These are phyloP conservation scores for Wickerhamomyces kurtzmanii DNA, from an alignment of 805 yeast genomes.

Conservation along the genomic window DNA sequence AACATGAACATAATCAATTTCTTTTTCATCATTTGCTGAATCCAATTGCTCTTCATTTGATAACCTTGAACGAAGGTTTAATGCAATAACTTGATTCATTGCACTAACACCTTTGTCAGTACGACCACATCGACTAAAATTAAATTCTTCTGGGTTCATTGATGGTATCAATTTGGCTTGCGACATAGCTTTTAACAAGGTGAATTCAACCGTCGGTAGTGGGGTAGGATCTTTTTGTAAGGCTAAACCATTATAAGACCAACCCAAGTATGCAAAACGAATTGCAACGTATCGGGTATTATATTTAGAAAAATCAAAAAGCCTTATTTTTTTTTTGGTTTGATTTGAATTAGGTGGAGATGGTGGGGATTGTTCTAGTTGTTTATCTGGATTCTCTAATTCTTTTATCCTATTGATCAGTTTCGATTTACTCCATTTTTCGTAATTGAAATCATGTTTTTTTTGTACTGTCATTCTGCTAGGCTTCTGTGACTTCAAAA, in stretches of 20 bases:
- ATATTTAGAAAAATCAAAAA: conserved; percentile 58
- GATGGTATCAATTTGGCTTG: conserved; percentile 57
- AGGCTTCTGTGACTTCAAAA: background rate
- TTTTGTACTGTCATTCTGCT: background rate
- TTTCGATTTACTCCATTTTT: conserved; percentile 56
- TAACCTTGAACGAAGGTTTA: conserved; percentile 63
- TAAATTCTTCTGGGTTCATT: conserved; percentile 48
- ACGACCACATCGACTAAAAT: conserved; percentile 87
- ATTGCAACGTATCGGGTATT: conserved; percentile 65
- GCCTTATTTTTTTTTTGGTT: conserved; percentile 14
- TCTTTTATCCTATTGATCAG: conserved; percentile 46
- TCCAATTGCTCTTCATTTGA: conserved; percentile 50
- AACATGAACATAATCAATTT: conserved; percentile 66
- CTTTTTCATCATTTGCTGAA: conserved; percentile 48
- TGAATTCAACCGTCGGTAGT: conserved; percentile 80
- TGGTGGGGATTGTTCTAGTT: background rate
- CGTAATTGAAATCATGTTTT: conserved; percentile 33
- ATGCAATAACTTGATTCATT: conserved; percentile 84
- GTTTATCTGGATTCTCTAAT: conserved; percentile 31
- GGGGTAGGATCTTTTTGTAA: conserved; percentile 68
- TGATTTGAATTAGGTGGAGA: conserved; percentile 4
- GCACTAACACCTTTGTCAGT: conserved; percentile 98
- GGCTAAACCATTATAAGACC: conserved; percentile 91
- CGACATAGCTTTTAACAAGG: conserved; percentile 60
- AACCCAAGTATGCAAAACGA: conserved; percentile 81